A percentile compares a stretch with the other conserved stretches of the same genome.
Evolutionary conservation across 495 filamentous ascomycete genomes (phyloP).

Genomic region (Achaetomiella virescens): DNA sequence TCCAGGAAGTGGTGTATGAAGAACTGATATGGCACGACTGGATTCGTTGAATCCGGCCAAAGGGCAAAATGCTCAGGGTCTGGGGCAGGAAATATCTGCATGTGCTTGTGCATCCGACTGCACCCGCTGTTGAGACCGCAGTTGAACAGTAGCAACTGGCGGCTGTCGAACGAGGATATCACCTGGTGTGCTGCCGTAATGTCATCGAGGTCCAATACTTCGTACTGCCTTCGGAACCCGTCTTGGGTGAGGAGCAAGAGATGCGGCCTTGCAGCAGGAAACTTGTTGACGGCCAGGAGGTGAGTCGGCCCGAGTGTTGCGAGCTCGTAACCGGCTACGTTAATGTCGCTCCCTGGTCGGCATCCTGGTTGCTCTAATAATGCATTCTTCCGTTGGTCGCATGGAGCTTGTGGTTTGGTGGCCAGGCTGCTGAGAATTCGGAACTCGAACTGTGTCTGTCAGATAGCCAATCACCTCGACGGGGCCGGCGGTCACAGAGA

Average conservation of each 20-base stretch:
- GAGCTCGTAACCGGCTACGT: conserved; percentile 17
- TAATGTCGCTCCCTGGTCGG: conserved; percentile 27
- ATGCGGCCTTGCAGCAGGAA: conserved; percentile 36
- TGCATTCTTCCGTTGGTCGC: neutral
- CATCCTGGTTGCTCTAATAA: conserved; percentile 1
- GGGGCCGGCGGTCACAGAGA: neutral
- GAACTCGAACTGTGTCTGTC: conserved; percentile 17
- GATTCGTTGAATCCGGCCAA: conserved; percentile 12
- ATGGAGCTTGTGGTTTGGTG: conserved; percentile 9
- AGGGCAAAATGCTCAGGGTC: conserved; percentile 6
- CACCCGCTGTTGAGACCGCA: conserved; percentile 33
- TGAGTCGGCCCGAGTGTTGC: conserved; percentile 23
- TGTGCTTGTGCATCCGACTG: conserved; percentile 41
- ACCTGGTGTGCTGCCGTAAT: conserved; percentile 6
- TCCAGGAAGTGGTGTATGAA: conserved; percentile 13
- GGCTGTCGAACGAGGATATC: neutral
- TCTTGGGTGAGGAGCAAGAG: conserved; percentile 35
- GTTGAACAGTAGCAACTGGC: conserved; percentile 33
- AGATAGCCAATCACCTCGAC: neutral
- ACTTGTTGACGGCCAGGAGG: conserved; percentile 37
- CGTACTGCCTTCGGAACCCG: conserved; percentile 32
- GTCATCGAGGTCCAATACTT: conserved; percentile 14
- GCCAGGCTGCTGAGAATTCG: conserved; percentile 11
- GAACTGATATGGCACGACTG: conserved; percentile 14
- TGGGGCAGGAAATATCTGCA: conserved; percentile 34